Evolutionary conservation across 1,284 basidiomycete species (phyloP).

Genomic region (Fomitopsis schrenkii): DNA sequence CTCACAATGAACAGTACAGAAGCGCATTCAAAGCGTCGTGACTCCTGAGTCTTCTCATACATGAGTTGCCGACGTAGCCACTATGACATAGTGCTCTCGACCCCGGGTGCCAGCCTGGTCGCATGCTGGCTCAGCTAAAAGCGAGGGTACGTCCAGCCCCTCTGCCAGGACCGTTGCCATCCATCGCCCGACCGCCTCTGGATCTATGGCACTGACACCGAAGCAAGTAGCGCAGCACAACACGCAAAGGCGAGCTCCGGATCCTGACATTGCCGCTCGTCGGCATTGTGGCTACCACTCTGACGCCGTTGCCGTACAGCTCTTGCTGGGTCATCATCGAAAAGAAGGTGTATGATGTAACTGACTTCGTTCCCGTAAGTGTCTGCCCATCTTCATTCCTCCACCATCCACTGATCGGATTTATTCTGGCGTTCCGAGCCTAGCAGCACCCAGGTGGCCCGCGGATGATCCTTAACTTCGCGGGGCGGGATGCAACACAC

Average conservation of each 20-base stretch:
- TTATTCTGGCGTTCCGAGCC: not conserved
- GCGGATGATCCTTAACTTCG: slow-evolving; percentile 1
- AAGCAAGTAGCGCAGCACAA: not conserved
- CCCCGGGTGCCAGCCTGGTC: not conserved
- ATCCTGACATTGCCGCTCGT: not conserved
- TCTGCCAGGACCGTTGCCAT: not conserved
- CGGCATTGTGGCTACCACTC: not conserved
- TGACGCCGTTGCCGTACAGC: not conserved
- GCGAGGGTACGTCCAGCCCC: not conserved
- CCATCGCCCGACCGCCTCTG: not conserved
- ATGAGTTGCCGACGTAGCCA: not conserved
- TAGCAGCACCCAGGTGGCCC: slow-evolving; percentile 3
- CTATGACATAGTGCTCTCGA: not conserved
- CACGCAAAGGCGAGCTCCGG: not conserved
- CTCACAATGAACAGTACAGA: not conserved
- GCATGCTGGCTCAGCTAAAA: not conserved
- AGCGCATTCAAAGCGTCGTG: not conserved
- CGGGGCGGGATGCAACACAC: slow-evolving; percentile 1
- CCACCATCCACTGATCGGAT: not conserved
- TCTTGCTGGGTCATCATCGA: not conserved
- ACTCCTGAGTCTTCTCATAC: not conserved
- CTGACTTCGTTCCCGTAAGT: not conserved
- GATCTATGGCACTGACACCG: not conserved
- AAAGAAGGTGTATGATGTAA: not conserved
- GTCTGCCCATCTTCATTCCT: not conserved